Conservation (phyloP, 257 asterid genomes). For the Phtheirospermum japonicum region DNA sequence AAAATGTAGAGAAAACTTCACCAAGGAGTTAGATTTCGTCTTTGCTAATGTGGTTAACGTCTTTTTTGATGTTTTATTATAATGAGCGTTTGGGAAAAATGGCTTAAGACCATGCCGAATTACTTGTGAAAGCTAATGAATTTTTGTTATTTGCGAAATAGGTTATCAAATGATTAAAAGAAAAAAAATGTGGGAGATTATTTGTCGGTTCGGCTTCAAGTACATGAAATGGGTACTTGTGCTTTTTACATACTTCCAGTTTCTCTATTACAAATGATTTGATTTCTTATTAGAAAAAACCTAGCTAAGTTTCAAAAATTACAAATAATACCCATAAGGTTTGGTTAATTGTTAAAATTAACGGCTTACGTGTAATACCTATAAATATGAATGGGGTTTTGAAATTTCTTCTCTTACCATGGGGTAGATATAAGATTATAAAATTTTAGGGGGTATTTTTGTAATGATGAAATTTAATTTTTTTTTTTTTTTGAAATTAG, state of each 20-base stretch:
- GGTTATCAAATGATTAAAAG: conserved; percentile 7
- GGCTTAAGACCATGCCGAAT: background rate
- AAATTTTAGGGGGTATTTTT: too few relatives aligned
- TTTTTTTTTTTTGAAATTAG: too few relatives aligned
- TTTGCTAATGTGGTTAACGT: conserved; percentile 85
- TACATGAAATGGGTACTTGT: background rate
- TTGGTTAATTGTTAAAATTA: too few relatives aligned
- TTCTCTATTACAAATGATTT: background rate
- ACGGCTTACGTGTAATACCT: too few relatives aligned
- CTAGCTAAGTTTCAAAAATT: too few relatives aligned
- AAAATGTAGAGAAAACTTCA: conserved; percentile 73
- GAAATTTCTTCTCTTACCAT: too few relatives aligned
- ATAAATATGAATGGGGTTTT: too few relatives aligned
- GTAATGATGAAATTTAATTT: too few relatives aligned
- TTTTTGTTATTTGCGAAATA: background rate
- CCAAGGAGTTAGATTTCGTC: conserved; percentile 92
- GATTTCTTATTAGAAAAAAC: too few relatives aligned
- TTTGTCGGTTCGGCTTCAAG: background rate
- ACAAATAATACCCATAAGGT: too few relatives aligned
- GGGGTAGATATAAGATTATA: too few relatives aligned
- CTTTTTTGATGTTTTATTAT: conserved; percentile 6
- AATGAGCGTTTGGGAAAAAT: background rate
- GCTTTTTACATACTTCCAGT: background rate
- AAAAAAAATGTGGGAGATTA: background rate
- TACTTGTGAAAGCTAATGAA: background rate